Conservation (phyloP, 2,329 filamentous ascomycete genomes). For the Penicillium occitanis region DNA sequence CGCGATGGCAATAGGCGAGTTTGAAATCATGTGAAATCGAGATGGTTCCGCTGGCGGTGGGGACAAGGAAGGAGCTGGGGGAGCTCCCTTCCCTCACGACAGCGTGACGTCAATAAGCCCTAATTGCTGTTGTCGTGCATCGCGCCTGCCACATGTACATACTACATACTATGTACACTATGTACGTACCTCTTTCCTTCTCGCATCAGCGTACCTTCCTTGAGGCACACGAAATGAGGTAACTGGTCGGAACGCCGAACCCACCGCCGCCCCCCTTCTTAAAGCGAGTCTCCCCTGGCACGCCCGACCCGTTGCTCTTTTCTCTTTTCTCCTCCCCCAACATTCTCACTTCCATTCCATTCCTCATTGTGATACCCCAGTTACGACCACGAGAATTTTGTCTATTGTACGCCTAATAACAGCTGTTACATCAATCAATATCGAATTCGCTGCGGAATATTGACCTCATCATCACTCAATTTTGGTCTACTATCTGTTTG, state of each 20-base stretch:
- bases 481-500: not conserved
- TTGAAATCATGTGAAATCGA: not conserved
- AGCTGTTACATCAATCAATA: not conserved
- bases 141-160: conserved; percentile 11
- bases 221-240: not conserved
- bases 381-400: not conserved
- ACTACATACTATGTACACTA: not conserved
- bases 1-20: not conserved
- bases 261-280: conserved; percentile 6
- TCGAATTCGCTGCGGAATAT: not conserved
- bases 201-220: not conserved
- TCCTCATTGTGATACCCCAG: conserved; percentile 16
- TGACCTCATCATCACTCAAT: not conserved
- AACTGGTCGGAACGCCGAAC: conserved; percentile 5
- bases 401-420: conserved; percentile 1
- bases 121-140: conserved; percentile 8
- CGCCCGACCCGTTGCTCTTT: not conserved
- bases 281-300: not conserved
- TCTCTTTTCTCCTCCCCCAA: conserved; percentile 3
- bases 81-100: conserved; percentile 4
- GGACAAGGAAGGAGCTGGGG: not conserved
- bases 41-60: not conserved
- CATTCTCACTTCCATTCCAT: conserved; percentile 12
- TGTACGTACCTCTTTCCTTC: not conserved
- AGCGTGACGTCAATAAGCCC: conserved; percentile 19